These are phyloP conservation scores for Neofusicoccum umdonicola DNA, from an alignment of 2,329 filamentous ascomycete species.

Conservation along the genomic window DNA sequence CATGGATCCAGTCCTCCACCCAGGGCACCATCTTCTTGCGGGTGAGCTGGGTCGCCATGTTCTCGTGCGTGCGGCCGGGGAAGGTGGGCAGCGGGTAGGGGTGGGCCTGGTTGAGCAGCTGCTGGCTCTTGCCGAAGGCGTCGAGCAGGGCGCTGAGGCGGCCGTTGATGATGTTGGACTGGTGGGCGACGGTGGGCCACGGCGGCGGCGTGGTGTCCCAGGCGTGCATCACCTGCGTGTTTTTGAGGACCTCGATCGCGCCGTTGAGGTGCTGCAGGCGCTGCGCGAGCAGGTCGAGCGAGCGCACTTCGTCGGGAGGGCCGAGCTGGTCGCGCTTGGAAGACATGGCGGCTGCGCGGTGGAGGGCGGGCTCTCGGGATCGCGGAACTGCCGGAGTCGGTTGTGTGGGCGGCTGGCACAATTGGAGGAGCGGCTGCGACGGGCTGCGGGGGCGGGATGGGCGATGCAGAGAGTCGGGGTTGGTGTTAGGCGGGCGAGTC, in stretches of 20 bases:
- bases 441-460: background rate
- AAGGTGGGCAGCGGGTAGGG: slow-evolving; percentile 73
- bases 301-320: slow-evolving; percentile 8
- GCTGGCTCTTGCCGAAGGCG: slow-evolving; percentile 62
- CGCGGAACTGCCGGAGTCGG: background rate
- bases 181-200: slow-evolving; percentile 13
- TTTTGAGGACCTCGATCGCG: slow-evolving; percentile 13
- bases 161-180: slow-evolving; percentile 15
- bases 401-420: no score
- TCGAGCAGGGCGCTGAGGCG: slow-evolving; percentile 63
- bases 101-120: slow-evolving; percentile 67
- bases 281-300: slow-evolving; percentile 14
- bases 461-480: background rate
- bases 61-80: slow-evolving; percentile 61
- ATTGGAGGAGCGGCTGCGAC: background rate
- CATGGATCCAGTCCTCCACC: slow-evolving; percentile 70
- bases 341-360: background rate
- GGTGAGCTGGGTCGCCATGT: slow-evolving; percentile 62
- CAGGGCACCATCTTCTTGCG: slow-evolving; percentile 81
- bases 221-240: background rate
- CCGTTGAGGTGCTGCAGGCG: slow-evolving; percentile 12
- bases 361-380: background rate
- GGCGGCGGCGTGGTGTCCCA: slow-evolving; percentile 2
- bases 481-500: background rate
- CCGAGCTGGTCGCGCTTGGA: background rate